Evolutionary conservation across 2,329 filamentous ascomycete species (phyloP), one percentile per base, ranked within the genome.

Genomic region (Xenoacremonium recifei): DNA sequence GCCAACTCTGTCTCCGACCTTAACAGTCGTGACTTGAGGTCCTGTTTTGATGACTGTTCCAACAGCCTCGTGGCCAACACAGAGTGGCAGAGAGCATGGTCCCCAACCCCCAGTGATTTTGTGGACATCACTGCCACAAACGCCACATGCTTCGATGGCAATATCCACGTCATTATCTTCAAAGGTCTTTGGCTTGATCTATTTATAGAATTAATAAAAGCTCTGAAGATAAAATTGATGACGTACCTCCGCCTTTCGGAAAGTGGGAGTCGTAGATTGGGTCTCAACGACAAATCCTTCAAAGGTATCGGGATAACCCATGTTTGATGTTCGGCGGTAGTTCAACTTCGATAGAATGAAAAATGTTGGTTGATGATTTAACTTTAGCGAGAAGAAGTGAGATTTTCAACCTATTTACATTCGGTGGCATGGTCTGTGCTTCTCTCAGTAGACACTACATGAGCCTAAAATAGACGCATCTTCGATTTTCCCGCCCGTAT

Each of bases 91-190:
- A 15, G 25, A 25, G 13, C 5, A 7, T 13, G 67, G 63, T 29
- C 75, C 73, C 76, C 76, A 80, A 44, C 76, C 75, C 40, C 74
- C 72, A 45, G 65, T 75, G 44, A 79, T 66, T 10, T 74, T 79
- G 61, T 80, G 78, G 15, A 82, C 67, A 53, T 82, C 78, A 44
- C 71, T 77, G 47, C 79, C 77, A 55, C 79, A 82, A 37, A 82
- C 68, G 57, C 82, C 82, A 57, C 83, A 86, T 47, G 76, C 79
- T 45, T 84, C 76, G 53, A 89, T 82, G 64, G 85, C 82, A 61
- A 89, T 77, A 57, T 89, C 85, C 54, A 88, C 75, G 60, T 87
- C 83, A 63, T 81, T 72, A 55, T 84, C 81, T 42, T 80, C 82
- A 58, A 87, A 87, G 17, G 79, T 78, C 69, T 87, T 87, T 45